These are phyloP conservation scores for Litchi chinensis DNA, from an alignment of 345 rosid species.

Conservation along the genomic window DNA sequence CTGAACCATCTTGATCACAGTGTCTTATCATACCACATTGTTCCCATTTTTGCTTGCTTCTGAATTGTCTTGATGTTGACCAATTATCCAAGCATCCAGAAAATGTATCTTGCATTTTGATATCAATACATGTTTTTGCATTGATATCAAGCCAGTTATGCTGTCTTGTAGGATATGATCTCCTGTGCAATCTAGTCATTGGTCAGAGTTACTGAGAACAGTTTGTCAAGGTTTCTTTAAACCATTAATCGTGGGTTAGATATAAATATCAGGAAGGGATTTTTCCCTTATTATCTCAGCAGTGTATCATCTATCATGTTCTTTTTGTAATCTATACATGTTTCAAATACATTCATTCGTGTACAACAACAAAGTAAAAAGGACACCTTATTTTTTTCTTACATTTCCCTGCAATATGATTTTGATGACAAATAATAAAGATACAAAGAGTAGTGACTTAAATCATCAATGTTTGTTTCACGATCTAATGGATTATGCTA, in stretches of 20 bases:
- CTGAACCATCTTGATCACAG: constrained; percentile 1
- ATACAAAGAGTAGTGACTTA: neutral
- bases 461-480: neutral
- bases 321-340: neutral
- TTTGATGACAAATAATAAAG: neutral
- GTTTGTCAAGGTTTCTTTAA: constrained; percentile 1
- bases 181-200: neutral
- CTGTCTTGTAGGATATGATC: neutral
- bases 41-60: neutral
- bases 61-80: neutral
- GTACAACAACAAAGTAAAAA: neutral
- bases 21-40: neutral
- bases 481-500: neutral
- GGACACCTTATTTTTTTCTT: neutral
- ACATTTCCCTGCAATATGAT: neutral
- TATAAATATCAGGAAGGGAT: neutral
- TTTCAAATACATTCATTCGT: neutral
- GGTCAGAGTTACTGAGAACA: neutral
- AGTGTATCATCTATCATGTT: neutral
- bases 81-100: neutral
- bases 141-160: neutral
- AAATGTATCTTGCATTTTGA: neutral
- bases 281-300: neutral
- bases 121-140: neutral
- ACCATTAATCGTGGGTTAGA: neutral